A percentile compares a stretch with the other conserved stretches of the same genome.
These are phyloP conservation scores for Amanita molliuscula DNA, from an alignment of 768 basidiomycete genomes.

Conservation along the genomic window DNA sequence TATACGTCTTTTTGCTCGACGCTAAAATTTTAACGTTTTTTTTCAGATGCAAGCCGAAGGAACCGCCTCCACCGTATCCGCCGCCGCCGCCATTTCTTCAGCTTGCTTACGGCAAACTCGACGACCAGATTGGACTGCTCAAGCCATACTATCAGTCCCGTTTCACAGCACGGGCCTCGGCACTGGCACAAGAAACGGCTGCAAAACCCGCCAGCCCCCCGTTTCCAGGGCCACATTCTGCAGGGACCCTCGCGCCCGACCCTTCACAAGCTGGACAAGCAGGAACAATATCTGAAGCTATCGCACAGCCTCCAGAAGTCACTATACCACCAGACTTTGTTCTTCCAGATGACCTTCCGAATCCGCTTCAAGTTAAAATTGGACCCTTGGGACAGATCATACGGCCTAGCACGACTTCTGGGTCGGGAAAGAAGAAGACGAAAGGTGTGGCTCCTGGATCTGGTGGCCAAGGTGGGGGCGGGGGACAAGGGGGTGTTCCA, in stretches of 20 bases:
- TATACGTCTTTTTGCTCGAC: slow-evolving; percentile 17
- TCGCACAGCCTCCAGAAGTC: slow-evolving; percentile 11
- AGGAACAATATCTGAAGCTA: neutral
- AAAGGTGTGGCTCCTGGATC: slow-evolving; percentile 6
- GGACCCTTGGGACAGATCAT: slow-evolving; percentile 73
- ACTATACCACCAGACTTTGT: slow-evolving; percentile 18
- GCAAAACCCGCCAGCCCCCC: slow-evolving; percentile 8
- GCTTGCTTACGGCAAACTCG: slow-evolving; percentile 53
- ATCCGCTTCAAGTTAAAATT: slow-evolving; percentile 53
- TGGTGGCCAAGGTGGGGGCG: neutral
- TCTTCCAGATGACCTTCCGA: slow-evolving; percentile 58
- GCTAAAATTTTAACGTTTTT: neutral
- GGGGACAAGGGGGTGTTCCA: slow-evolving; percentile 5
- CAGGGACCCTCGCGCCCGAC: neutral
- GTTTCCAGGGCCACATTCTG: neutral
- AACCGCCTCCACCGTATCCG: slow-evolving; percentile 77
- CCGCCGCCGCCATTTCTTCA: slow-evolving; percentile 76
- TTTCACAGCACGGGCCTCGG: slow-evolving; percentile 30
- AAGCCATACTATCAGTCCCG: slow-evolving; percentile 61
- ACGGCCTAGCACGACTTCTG: slow-evolving; percentile 33
- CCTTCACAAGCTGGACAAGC: neutral
- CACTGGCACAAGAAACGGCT: slow-evolving; percentile 10
- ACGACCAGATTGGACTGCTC: slow-evolving; percentile 80
- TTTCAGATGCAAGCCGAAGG: slow-evolving; percentile 49
- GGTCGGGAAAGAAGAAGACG: slow-evolving; percentile 54